A percentile compares a stretch with the other conserved stretches of the same genome.
phyloP scores from a whole-genome alignment of 2,329 filamentous ascomycete genomes.

The Fusarium sp. region DNA sequence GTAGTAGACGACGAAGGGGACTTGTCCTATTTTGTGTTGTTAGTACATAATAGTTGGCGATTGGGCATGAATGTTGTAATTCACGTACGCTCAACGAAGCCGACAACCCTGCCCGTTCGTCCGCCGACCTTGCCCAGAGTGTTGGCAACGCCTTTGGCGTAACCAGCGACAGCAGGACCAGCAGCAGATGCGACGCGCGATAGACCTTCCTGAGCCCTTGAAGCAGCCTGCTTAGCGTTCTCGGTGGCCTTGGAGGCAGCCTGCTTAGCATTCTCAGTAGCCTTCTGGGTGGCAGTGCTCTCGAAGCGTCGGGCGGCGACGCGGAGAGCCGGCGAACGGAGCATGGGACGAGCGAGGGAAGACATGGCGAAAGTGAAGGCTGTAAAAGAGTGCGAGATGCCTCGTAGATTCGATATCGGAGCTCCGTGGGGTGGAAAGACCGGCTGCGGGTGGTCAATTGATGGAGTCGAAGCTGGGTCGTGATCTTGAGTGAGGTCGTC shows the following conservation, averaged over 20 bases:
- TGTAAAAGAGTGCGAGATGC: constrained; percentile 37
- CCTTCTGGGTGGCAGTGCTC: constrained; percentile 66
- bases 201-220: constrained; percentile 85
- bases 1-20: constrained; percentile 92
- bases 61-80: not conserved
- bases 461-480: constrained; percentile 49
- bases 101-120: constrained; percentile 81
- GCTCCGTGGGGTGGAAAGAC: constrained; percentile 46
- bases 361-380: constrained; percentile 51
- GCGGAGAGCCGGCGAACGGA: constrained; percentile 62
- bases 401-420: constrained; percentile 46
- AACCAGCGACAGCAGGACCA: constrained; percentile 78
- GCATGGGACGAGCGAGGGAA: constrained; percentile 58
- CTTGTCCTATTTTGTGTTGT: constrained; percentile 71
- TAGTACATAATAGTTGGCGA: constrained; percentile 12
- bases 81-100: constrained; percentile 86
- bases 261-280: constrained; percentile 58
- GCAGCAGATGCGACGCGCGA: constrained; percentile 84
- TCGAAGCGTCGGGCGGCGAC: constrained; percentile 69
- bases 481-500: constrained; percentile 48
- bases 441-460: constrained; percentile 53
- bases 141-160: constrained; percentile 74
- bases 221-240: constrained; percentile 54
- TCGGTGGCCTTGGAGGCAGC: constrained; percentile 50
- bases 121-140: constrained; percentile 84